Base-by-base conservation (phyloP, 176 grass and related monocot species). In the Oryza officinalis region DNA sequence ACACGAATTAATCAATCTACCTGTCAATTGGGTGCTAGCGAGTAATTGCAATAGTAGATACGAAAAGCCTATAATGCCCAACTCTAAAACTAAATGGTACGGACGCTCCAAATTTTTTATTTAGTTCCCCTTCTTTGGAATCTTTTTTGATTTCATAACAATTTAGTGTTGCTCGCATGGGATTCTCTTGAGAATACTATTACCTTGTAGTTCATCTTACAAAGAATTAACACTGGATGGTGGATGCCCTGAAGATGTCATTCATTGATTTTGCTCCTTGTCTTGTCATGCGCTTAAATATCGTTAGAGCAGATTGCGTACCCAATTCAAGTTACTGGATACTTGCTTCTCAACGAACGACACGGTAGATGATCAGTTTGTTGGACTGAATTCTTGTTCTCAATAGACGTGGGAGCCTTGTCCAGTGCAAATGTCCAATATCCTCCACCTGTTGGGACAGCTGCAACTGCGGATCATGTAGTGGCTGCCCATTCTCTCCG, bases 401-500 rank as follows among this genome's bases (percentile, higher is more conserved):
- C 60, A 23, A 44, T 52, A 72, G 60, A 67, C 82, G 82, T 85
- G 78, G 38, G 82, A 3, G 80, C 40, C 46, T 79, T 75, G 65
- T 46, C 45, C 46, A 20, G 49, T 82, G 18, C 69, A 76, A 59
- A 60, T 46, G 9, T 28, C 13, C 0, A 20, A 33, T 65, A 73
- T 79, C 3, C 75, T 72, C 38, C 67, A 45, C 27, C 14, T 46
- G 40, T 27, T 45, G 76, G 31, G 40, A 50, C 70, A 86, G 43
- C 43, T 81, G 75, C 71, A 78, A 57, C 76, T 49, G 41, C 33
- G 61, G 45, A 71, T 79, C 73, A 20, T 13, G 74, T 83, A 74
- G 88, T 86, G 79, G 84, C 61, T 63, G 73, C 61, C 79, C 83
- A 90, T 73, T 35, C 10, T 35, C 83, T 52, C 28, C 9, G 28